Conservation (phyloP, 2,329 filamentous ascomycete species). For the Clonostachys rosea region DNA sequence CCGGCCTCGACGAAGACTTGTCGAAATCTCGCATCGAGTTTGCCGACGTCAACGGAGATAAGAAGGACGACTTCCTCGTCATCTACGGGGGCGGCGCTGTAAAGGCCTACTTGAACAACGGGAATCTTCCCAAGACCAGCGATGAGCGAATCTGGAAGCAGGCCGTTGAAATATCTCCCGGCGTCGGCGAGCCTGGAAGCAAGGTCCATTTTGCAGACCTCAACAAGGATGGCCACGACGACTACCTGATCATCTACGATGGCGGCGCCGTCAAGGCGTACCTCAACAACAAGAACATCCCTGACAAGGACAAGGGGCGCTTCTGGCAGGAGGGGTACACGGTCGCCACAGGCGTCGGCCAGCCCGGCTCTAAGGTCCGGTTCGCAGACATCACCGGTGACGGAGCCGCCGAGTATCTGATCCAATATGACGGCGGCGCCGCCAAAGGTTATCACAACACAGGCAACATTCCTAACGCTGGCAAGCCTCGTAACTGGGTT, state of each 20-base stretch:
- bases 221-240: neutral
- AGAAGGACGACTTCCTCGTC: neutral
- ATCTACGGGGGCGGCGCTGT: neutral
- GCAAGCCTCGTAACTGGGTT: too few relatives aligned
- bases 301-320: neutral
- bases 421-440: too few relatives aligned
- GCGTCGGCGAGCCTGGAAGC: too few relatives aligned
- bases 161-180: too few relatives aligned
- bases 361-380: constrained; percentile 3
- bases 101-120: too few relatives aligned
- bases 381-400: constrained; percentile 11
- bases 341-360: too few relatives aligned
- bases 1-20: constrained; percentile 2
- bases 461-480: too few relatives aligned
- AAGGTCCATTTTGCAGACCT: too few relatives aligned
- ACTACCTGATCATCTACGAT: constrained; percentile 9
- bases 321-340: too few relatives aligned
- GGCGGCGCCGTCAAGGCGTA: constrained; percentile 10
- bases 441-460: too few relatives aligned
- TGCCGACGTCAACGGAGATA: constrained; percentile 3
- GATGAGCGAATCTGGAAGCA: too few relatives aligned
- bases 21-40: neutral
- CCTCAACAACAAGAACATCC: constrained; percentile 5
- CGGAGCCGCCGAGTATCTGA: neutral
- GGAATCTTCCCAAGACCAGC: too few relatives aligned